Evolutionary conservation across 257 asterid genomes (phyloP), one percentile per base, ranked within the genome.

Genomic region (Nyctanthes arbortristis): DNA sequence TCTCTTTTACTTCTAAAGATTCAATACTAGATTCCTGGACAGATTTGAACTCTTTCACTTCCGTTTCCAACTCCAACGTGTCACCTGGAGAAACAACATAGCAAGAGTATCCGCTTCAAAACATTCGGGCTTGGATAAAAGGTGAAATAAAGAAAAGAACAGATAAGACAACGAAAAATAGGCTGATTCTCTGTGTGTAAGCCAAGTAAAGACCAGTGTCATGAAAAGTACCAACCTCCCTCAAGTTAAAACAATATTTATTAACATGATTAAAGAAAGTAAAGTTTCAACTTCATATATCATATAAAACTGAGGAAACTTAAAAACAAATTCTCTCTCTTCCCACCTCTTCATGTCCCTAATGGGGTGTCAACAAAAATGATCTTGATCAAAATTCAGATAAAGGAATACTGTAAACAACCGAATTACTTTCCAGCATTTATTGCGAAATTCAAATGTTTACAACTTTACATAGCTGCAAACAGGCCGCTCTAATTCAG

Each of bases 21-120:
- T 84, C 84, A 63, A 65, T 71, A 79, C 67, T 55, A 63, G 83
- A 69, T 68, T 77, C 89, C 61, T 73, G 70, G 58, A 68, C 73
- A 74, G 78, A 63, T 60, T 81, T 82, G 72, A 62, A 58, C 62
- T 65, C 69, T 60, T 77, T 68, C 63, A 49, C 72, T 77, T 79
- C 88, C 59, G 63, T 60, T 73, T 80, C 87, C 59, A 69, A 65
- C 33, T 75, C 83, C 22, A 73, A 62, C 52, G 62, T 36, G 73
- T 64, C 65, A 73, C 79, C 88, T 79, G 71, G 43, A 77, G 1
- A 82, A 69, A 39, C 35, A 71, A 66, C 56, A 37, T 45, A 57
- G 61, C 75, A 18, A 68, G 68, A 60, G 57, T 67, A 36, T 47
- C 37, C 45, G 45, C 63, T 20, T 55, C 54, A n/a, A 59, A 45